phyloP scores from a whole-genome alignment of 1,284 basidiomycete genomes.

The Ganoderma lingzhi region DNA sequence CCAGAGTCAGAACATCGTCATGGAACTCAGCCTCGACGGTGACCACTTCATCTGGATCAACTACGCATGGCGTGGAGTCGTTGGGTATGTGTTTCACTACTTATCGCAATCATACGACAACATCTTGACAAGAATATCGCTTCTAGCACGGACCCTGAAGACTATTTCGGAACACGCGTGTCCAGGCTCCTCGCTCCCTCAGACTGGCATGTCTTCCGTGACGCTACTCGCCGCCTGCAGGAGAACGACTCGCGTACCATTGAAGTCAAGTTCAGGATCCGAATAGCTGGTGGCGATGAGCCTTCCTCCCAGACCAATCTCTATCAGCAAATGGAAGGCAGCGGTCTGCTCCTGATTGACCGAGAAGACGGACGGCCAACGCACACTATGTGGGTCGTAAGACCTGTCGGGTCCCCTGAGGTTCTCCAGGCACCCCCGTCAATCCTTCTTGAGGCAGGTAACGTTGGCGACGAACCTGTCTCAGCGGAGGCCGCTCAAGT shows the following conservation, averaged over 20 bases:
- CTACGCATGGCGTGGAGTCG: conserved; percentile 91
- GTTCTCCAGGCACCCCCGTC: conserved; percentile 67
- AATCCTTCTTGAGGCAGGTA: conserved; percentile 64
- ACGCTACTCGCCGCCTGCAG: conserved; percentile 87
- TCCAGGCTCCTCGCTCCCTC: conserved; percentile 84
- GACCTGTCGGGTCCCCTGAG: conserved; percentile 79
- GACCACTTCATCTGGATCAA: conserved; percentile 95
- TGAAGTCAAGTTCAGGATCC: conserved; percentile 90
- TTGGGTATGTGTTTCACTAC: conserved; percentile 74
- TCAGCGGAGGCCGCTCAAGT: conserved; percentile 46
- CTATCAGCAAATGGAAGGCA: conserved; percentile 94
- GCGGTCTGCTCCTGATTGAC: conserved; percentile 98
- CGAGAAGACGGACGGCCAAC: conserved; percentile 86
- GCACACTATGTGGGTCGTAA: conserved; percentile 99
- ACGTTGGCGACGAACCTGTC: conserved; percentile 55
- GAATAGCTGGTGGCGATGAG: conserved; percentile 67
- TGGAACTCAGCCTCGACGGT: conserved; percentile 94
- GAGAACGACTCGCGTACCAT: conserved; percentile 95
- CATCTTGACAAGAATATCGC: not conserved
- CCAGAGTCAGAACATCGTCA: conserved; percentile 93
- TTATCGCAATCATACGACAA: no score
- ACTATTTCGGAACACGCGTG: conserved; percentile 83
- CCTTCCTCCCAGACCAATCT: conserved; percentile 54
- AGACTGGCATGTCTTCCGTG: conserved; percentile 89
- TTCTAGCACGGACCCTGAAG: conserved; percentile 83